phyloP scores from a whole-genome alignment of 306 rosid species.

The Lagenaria siceraria region DNA sequence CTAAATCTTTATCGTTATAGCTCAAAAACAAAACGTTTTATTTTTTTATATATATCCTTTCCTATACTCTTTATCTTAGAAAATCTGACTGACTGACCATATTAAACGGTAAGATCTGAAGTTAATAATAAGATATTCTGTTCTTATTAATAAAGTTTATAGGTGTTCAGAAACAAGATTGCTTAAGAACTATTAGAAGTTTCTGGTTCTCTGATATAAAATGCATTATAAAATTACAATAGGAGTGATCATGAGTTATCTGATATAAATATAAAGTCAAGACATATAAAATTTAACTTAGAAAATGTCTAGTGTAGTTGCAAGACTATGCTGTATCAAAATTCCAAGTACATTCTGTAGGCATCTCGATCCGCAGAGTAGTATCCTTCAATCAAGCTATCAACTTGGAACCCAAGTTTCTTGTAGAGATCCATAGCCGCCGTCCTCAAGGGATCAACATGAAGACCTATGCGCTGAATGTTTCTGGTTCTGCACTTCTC shows the following conservation, averaged over 20 bases:
- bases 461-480: slow-evolving; percentile 60
- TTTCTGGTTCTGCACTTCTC: slow-evolving; percentile 55
- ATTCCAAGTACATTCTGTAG: slow-evolving; percentile 70
- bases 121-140: background rate
- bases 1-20: too few relatives aligned
- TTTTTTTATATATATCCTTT: too few relatives aligned
- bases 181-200: too few relatives aligned
- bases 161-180: too few relatives aligned
- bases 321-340: slow-evolving; percentile 20
- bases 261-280: background rate
- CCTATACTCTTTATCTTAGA: too few relatives aligned
- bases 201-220: too few relatives aligned
- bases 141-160: background rate
- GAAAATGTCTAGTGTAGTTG: background rate
- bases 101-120: too few relatives aligned
- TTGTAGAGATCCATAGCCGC: slow-evolving; percentile 64
- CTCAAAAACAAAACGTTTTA: too few relatives aligned
- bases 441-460: slow-evolving; percentile 64
- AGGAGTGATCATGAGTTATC: background rate
- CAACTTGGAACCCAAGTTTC: slow-evolving; percentile 72
- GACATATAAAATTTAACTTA: background rate
- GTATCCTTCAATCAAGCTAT: slow-evolving; percentile 47
- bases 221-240: background rate
- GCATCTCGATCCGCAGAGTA: slow-evolving; percentile 71
- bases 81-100: background rate